These are phyloP conservation scores for Fusarium sambucinum DNA, from an alignment of 2,329 filamentous ascomycete species.

Conservation along the genomic window DNA sequence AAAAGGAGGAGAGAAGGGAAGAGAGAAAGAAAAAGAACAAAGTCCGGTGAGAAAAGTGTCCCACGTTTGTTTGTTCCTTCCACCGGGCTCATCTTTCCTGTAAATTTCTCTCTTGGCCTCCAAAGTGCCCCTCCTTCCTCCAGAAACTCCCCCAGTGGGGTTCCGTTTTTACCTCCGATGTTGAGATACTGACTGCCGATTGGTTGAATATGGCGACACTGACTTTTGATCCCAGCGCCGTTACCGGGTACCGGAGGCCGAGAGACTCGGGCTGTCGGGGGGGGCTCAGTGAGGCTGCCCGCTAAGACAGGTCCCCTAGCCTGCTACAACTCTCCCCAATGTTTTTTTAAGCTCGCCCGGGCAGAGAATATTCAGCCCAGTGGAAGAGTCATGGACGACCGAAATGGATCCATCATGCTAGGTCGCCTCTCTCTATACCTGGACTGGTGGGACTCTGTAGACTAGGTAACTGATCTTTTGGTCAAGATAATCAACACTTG, in stretches of 20 bases:
- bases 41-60: conserved; percentile 24
- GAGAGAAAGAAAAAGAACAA: conserved; percentile 12
- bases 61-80: conserved; percentile 29
- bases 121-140: conserved; percentile 34
- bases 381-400: conserved; percentile 26
- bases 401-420: neutral
- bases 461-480: conserved; percentile 6
- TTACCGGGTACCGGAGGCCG: conserved; percentile 47
- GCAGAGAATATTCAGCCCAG: conserved; percentile 3
- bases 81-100: conserved; percentile 17
- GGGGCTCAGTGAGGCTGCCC: conserved; percentile 25
- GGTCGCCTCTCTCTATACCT: neutral
- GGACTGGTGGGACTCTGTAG: neutral
- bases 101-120: conserved; percentile 41
- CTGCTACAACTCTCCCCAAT: neutral
- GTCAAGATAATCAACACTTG: conserved; percentile 9
- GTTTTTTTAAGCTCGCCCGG: conserved; percentile 21
- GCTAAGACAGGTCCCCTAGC: conserved; percentile 5
- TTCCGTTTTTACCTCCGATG: conserved; percentile 45
- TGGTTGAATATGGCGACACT: conserved; percentile 26
- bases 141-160: conserved; percentile 31
- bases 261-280: conserved; percentile 19
- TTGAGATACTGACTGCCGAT: conserved; percentile 24
- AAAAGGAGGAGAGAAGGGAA: conserved; percentile 3
- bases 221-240: conserved; percentile 34